phyloP scores from a whole-genome alignment of 192 early-diverging fungal genomes.

The Coemansia sp. region DNA sequence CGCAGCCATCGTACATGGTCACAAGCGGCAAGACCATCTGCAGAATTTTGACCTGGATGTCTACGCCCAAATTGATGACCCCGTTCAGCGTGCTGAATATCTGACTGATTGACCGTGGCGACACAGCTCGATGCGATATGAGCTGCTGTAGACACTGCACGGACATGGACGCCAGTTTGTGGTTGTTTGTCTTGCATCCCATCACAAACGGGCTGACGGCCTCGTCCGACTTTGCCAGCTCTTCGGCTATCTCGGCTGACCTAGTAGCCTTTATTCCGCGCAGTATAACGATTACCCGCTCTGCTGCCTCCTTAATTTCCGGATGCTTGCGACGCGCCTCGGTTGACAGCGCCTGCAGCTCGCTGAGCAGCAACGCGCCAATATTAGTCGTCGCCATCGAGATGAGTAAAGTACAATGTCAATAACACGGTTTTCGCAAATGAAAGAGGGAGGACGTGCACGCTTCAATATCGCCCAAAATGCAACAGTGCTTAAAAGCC shows the following conservation, averaged over 20 bases:
- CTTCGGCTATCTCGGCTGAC: conserved; percentile 53
- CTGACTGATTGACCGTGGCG: conserved; percentile 54
- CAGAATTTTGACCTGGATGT: conserved; percentile 90
- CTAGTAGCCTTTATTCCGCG: conserved; percentile 48
- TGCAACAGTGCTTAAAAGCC: too few species aligned
- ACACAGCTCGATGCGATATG: conserved; percentile 35
- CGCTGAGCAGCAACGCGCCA: conserved; percentile 60
- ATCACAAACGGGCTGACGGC: conserved; percentile 81
- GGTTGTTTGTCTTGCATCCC: conserved; percentile 81
- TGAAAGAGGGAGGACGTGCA: too few species aligned
- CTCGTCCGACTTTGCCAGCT: conserved; percentile 71
- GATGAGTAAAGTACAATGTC: conserved; percentile 4
- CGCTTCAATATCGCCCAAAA: too few species aligned
- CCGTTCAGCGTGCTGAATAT: conserved; percentile 71
- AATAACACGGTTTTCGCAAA: neutral
- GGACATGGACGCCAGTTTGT: conserved; percentile 75
- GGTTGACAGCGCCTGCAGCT: conserved; percentile 78
- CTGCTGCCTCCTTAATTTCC: conserved; percentile 87
- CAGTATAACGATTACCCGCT: conserved; percentile 55
- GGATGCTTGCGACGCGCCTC: conserved; percentile 89
- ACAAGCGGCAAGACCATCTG: conserved; percentile 90
- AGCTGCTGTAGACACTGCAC: conserved; percentile 77
- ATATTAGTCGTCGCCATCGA: conserved; percentile 42
- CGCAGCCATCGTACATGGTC: conserved; percentile 67
- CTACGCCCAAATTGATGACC: conserved; percentile 65